Evolutionary conservation across 2,329 filamentous ascomycete species (phyloP), one percentile per base, ranked within the genome.

Genomic region (Penicillium paneum): DNA sequence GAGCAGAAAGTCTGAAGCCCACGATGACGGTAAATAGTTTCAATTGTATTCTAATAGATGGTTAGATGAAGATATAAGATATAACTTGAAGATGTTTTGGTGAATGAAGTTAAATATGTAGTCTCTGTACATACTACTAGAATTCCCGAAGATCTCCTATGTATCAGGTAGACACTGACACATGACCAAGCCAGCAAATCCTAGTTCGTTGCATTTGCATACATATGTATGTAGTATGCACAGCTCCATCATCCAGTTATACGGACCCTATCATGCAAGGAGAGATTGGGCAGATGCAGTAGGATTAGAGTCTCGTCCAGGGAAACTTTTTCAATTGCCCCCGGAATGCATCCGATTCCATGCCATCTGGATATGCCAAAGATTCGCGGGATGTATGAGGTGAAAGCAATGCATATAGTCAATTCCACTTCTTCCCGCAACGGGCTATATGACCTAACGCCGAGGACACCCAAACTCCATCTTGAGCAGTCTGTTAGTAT

Each of bases 211-310:
- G 5, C 28, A 29, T 43, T 31, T 31, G 5, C 28, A 29, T 49
- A 42, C n/a, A 28, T 26, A 28, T 41, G 12, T 35, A 2, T 13
- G 12, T 34, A 21, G 34, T 39, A 48, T 28, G 29, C 12, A 35
- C 10, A 12, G 31, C 31, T 28, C 43, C 12, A 35, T 41, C 21
- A 10, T 41, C 3, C 5, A 3, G 26, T 15, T 49, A 51, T 48
- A 55, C 12, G 15, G 19, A 43, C 38, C 19, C 42, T 31, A 43
- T 39, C 36, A 42, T 29, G 3, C 43, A 38, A 29, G 32, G 28
- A 21, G 29, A 32, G 3, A 49, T 54, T 50, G 41, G 51, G 40
- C 38, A 55, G 45, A 54, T 34, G 46, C 44, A 31, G 17, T 8
- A 29, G 24, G 21, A 44, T 54, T 55, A 8, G 4, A 44, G 47